Base-by-base conservation (phyloP, 2,329 filamentous ascomycete genomes). In the Apiospora koreana region DNA sequence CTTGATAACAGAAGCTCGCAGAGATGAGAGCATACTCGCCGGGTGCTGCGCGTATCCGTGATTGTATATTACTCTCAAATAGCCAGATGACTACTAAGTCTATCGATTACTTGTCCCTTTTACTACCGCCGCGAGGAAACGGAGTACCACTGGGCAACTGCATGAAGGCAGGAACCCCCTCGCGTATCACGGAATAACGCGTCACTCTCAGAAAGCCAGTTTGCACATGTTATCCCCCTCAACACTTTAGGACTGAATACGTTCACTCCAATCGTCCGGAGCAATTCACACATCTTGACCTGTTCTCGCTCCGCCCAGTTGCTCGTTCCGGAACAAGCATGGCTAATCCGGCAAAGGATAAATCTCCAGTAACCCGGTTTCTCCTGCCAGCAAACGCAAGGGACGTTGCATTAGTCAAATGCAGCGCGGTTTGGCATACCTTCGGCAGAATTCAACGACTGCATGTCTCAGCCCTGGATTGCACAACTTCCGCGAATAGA, bases 381-480 rank as follows among this genome's bases (percentile, higher is more conserved):
- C 28, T 5, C 21, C 21, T 3, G 21, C 31, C 8, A 14, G 54
- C 18, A n/a, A 38, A 16, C 31, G 18, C 31, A 38, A 62, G 54
- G 54, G 21, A 62, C 28, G 31, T 23, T 62, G 54, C 28, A 38
- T 23, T 62, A 62, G 54, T 62, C 21, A 8, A 14, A 14, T 62
- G 54, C 54, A 46, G 43, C 43, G 18, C 43, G 21, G 43, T 46
- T 46, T 46, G 18, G 43, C 18, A 46, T 46, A 8, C 43, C 21
- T 43, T 16, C 41, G 41, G 43, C 43, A 46, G 21, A 46, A 3
- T 35, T 3, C 35, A 31, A 58, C 50, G 31, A 2, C 28, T 62
- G 54, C 54, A 62, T 62, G 54, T 62, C 54, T 62, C 54, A 62
- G 31, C 54, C 31, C 21, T 62, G 54, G 54, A 38, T 62, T 62